Conservation (phyloP, 805 yeast genomes). For the Kodamaea sagamina region DNA sequence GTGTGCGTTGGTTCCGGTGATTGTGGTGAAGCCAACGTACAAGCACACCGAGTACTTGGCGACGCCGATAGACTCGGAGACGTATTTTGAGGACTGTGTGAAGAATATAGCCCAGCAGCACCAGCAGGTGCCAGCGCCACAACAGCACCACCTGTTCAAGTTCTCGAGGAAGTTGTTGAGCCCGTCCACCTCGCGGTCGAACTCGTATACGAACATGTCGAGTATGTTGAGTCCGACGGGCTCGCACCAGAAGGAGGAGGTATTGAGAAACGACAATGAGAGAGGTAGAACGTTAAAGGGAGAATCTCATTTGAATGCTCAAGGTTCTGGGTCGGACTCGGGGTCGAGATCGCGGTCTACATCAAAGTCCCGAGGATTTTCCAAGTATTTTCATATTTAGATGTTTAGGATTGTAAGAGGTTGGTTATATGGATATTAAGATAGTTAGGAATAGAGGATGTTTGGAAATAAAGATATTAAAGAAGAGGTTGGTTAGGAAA, state of each 20-base stretch:
- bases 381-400: constrained; percentile 19
- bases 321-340: constrained; percentile 4
- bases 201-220: constrained; percentile 10
- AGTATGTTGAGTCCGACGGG: neutral
- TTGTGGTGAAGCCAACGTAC: constrained; percentile 43
- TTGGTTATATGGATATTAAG: too few species aligned
- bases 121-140: neutral
- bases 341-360: constrained; percentile 21
- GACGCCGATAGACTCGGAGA: constrained; percentile 32
- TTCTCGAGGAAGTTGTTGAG: constrained; percentile 10
- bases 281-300: constrained; percentile 5
- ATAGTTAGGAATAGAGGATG: too few species aligned
- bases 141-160: constrained; percentile 1
- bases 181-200: constrained; percentile 10
- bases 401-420: neutral
- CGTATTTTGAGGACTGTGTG: constrained; percentile 40
- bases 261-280: constrained; percentile 2
- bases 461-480: too few species aligned
- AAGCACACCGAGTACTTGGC: constrained; percentile 31
- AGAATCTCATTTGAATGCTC: neutral
- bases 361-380: constrained; percentile 20
- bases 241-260: constrained; percentile 5
- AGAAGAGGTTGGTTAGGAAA: too few species aligned
- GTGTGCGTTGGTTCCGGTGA: constrained; percentile 47
- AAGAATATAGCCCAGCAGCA: constrained; percentile 24